These are phyloP conservation scores for Fusarium nisikadoi DNA, from an alignment of 2,329 filamentous ascomycete species.

Conservation along the genomic window DNA sequence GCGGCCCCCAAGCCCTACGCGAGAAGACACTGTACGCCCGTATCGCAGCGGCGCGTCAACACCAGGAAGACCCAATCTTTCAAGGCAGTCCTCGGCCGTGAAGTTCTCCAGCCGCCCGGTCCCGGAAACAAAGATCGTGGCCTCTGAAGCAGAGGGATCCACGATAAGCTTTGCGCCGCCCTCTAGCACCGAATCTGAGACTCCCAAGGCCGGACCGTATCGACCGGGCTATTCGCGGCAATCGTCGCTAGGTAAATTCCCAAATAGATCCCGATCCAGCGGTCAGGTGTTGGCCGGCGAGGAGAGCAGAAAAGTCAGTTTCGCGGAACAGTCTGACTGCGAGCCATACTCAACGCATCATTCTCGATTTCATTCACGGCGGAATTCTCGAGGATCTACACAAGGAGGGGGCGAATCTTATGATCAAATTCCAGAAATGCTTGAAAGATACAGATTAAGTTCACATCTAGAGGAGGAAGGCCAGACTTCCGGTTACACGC, in stretches of 20 bases:
- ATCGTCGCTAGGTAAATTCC: slow-evolving; percentile 67
- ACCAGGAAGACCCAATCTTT: slow-evolving; percentile 57
- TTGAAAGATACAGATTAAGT: slow-evolving; percentile 52
- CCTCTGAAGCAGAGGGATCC: slow-evolving; percentile 65
- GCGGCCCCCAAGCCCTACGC: slow-evolving; percentile 42
- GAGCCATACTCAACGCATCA: slow-evolving; percentile 31
- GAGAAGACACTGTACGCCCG: slow-evolving; percentile 34
- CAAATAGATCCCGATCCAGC: slow-evolving; percentile 71
- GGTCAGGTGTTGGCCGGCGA: slow-evolving; percentile 65
- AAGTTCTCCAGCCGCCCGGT: slow-evolving; percentile 79
- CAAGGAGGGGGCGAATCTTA: slow-evolving; percentile 49
- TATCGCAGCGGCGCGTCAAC: slow-evolving; percentile 40
- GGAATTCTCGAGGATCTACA: slow-evolving; percentile 49
- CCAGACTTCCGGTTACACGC: slow-evolving; percentile 60
- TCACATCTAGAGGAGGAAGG: slow-evolving; percentile 41
- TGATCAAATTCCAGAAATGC: slow-evolving; percentile 57
- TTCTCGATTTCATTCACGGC: slow-evolving; percentile 51
- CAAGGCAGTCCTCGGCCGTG: slow-evolving; percentile 63
- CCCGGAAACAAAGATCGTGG: slow-evolving; percentile 74
- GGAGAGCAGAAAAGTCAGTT: slow-evolving; percentile 71
- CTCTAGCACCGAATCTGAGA: slow-evolving; percentile 42
- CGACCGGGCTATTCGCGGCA: slow-evolving; percentile 54
- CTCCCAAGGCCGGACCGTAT: slow-evolving; percentile 45
- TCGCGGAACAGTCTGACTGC: slow-evolving; percentile 57
- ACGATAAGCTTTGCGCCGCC: slow-evolving; percentile 74